Evolutionary conservation across 1,284 basidiomycete species (phyloP).

Genomic region (Cystobasidium pallidum): DNA sequence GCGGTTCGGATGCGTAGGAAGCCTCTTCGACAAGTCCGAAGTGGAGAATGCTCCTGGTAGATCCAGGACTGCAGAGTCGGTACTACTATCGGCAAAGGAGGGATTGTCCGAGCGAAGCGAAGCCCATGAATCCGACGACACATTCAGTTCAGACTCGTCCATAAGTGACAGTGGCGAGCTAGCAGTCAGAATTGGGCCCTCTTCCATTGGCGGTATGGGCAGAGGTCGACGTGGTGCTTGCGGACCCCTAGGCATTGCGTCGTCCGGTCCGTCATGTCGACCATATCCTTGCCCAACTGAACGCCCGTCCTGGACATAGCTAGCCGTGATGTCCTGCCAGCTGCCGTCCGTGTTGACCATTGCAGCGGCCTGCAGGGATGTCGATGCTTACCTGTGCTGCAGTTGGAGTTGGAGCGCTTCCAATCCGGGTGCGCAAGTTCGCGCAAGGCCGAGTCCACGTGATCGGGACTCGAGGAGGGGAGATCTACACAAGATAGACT

Average conservation of each 20-base stretch:
- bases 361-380: not conserved
- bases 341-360: constrained; percentile 8
- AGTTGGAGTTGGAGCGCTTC: no score
- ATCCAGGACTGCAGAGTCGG: not conserved
- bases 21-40: not conserved
- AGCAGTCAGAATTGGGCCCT: not conserved
- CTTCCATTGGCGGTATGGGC: not conserved
- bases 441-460: no score
- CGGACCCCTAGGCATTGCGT: not conserved
- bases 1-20: not conserved
- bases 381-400: not conserved
- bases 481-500: no score
- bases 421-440: no score
- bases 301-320: not conserved
- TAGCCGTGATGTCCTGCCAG: constrained; percentile 24
- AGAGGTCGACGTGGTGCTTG: constrained; percentile 9
- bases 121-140: constrained; percentile 18
- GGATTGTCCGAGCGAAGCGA: constrained; percentile 6
- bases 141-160: constrained; percentile 16
- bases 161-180: no score
- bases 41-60: constrained; percentile 5
- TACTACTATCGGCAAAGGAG: constrained; percentile 7
- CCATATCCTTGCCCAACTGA: not conserved
- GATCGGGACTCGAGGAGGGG: no score
- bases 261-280: constrained; percentile 1